Evolutionary conservation across 805 yeast species (phyloP).

Genomic region (Sungouiozyma ichnusensis): DNA sequence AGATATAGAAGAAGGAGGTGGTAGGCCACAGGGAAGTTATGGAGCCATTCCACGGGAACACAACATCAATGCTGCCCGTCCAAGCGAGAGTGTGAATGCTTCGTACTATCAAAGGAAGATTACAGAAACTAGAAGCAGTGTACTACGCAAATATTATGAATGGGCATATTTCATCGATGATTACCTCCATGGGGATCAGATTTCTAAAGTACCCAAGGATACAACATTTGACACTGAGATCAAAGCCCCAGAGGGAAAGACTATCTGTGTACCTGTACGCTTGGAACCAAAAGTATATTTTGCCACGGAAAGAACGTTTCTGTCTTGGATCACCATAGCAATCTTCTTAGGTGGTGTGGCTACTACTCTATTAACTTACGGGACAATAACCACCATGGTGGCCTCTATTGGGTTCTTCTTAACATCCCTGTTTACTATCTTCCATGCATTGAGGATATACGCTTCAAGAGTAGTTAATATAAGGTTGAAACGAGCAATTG

Average conservation of each 20-base stretch:
- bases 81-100: conserved; percentile 21
- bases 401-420: conserved; percentile 82
- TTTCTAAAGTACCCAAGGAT: conserved; percentile 50
- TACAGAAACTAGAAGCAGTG: conserved; percentile 12
- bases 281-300: conserved; percentile 98
- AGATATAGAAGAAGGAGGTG: conserved; percentile 59
- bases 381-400: conserved; percentile 60
- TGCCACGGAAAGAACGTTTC: conserved; percentile 91
- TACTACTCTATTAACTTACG: conserved; percentile 74
- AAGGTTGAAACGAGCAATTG: conserved; percentile 69
- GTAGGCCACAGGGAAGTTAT: conserved; percentile 33
- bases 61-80: background rate
- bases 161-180: conserved; percentile 27
- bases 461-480: conserved; percentile 75
- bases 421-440: conserved; percentile 62
- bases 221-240: conserved; percentile 50
- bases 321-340: conserved; percentile 89
- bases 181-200: conserved; percentile 42
- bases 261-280: conserved; percentile 85
- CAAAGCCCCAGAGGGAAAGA: conserved; percentile 78
- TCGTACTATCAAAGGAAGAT: conserved; percentile 22
- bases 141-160: conserved; percentile 15
- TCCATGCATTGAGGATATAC: conserved; percentile 64
- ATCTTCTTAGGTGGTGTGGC: conserved; percentile 84
- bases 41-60: conserved; percentile 27